Evolutionary conservation across 2,329 filamentous ascomycete species (phyloP).

Genomic region (Fusarium nematophilum): DNA sequence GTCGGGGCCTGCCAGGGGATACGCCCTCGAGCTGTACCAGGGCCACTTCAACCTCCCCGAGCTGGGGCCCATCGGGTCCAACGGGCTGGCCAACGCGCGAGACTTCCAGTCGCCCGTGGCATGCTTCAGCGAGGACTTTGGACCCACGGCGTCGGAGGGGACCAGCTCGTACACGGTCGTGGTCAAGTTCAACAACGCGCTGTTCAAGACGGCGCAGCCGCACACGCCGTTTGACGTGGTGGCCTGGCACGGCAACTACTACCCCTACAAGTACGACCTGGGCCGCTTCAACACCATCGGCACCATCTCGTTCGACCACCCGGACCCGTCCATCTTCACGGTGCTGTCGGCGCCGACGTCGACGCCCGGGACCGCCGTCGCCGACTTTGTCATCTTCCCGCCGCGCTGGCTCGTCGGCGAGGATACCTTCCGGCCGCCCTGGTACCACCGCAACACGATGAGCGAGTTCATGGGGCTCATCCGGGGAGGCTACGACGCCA

Average conservation of each 20-base stretch:
- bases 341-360: constrained; percentile 73
- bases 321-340: constrained; percentile 82
- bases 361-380: constrained; percentile 71
- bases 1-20: constrained; percentile 73
- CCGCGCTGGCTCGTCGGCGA: constrained; percentile 77
- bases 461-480: constrained; percentile 74
- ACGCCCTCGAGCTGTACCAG: constrained; percentile 80
- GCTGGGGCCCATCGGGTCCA: constrained; percentile 78
- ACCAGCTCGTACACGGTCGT: constrained; percentile 60
- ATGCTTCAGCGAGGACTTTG: constrained; percentile 71
- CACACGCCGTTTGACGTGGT: constrained; percentile 84
- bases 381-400: constrained; percentile 79
- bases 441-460: constrained; percentile 78
- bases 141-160: constrained; percentile 53
- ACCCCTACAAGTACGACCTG: constrained; percentile 85
- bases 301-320: constrained; percentile 79
- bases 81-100: constrained; percentile 77
- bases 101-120: constrained; percentile 82
- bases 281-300: constrained; percentile 81
- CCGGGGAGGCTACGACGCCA: constrained; percentile 70
- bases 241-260: constrained; percentile 84
- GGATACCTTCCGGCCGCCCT: constrained; percentile 77
- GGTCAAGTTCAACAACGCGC: constrained; percentile 74
- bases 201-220: constrained; percentile 73
- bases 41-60: constrained; percentile 79